phyloP scores from a whole-genome alignment of 768 basidiomycete species.

The Serendipita sp. region DNA sequence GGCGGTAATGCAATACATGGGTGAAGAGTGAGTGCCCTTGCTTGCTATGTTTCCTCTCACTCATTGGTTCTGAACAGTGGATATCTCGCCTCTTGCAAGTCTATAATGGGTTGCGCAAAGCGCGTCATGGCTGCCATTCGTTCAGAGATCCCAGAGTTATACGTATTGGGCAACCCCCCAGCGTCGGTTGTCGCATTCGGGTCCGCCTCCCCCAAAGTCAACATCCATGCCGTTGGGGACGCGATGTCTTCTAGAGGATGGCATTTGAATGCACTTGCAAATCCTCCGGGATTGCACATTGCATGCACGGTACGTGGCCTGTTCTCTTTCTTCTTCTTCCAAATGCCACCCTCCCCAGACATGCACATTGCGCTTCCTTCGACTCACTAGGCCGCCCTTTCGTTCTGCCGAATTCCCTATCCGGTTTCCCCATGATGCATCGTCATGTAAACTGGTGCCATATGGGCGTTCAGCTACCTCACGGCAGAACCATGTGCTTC shows the following conservation, averaged over 20 bases:
- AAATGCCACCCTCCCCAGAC: neutral
- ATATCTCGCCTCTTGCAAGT: constrained; percentile 70
- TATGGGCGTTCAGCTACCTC: neutral
- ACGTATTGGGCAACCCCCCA: constrained; percentile 76
- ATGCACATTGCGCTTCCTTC: neutral
- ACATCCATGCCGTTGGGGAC: constrained; percentile 84
- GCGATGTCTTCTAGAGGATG: constrained; percentile 73
- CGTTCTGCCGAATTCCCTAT: no score
- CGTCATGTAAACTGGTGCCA: no score
- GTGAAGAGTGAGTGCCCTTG: constrained; percentile 51
- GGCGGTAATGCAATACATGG: constrained; percentile 93
- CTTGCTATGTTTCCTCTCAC: neutral
- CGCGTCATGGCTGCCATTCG: constrained; percentile 52
- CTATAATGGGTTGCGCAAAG: constrained; percentile 63
- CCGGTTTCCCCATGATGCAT: no score
- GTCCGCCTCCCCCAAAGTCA: constrained; percentile 40
- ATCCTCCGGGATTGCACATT: constrained; percentile 78
- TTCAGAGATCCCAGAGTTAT: constrained; percentile 62
- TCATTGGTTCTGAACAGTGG: constrained; percentile 34
- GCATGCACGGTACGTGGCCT: constrained; percentile 87
- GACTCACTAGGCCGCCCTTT: neutral
- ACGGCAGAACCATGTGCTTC: neutral
- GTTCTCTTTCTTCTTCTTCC: constrained; percentile 7
- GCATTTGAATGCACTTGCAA: constrained; percentile 75
- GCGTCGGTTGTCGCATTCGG: constrained; percentile 86